Evolutionary conservation across 345 rosid species (phyloP), one percentile per base, ranked within the genome.

Genomic region (Lumnitzera littorea): DNA sequence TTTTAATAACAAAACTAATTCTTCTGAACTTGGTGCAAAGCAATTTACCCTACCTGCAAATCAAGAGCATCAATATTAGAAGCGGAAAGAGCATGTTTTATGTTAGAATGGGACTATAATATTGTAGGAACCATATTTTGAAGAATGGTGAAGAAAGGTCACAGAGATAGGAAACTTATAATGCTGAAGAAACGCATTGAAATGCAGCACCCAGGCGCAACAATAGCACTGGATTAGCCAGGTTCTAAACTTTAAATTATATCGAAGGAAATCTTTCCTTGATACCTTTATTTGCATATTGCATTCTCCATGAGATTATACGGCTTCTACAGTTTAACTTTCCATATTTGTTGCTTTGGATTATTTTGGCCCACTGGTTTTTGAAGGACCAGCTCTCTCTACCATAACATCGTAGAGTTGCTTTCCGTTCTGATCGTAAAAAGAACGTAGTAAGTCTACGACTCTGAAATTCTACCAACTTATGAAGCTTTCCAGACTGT

Each of bases 381-480:
- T 74, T 13, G 87, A 83, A 56, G 84, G 76, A 46, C 89, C 92
- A 47, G 84, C 85, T 72, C 87, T 81, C 77, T 86, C 89, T 64
- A 83, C 84, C 92, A 86, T 86, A 17, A 81, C 85, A 66, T 83
- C 84, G 12, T 81, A 86, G 15, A 86, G 82, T 57, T 83, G 87
- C 70, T 78, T 83, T 46, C 92, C 89, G 62, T 86, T 74, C 92
- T 83, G 63, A 54, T 24, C 55, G 46, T 15, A 61, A 15, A 49
- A 53, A 46, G 47, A 53, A 13, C 46, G 53, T 54, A 53, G 14
- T 2, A 56, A 15, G 15, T 13, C 12, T 13, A n/a, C 10, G 31
- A 61, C 13, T 61, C 54, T 13, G 20, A 15, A 46, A 17, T 16
- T 15, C 17, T 51, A 50, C 15, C 15, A 50, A 16, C 15, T 4